Conservation (phyloP, 2,329 filamentous ascomycete genomes). For the Trichoderma aggressivum region DNA sequence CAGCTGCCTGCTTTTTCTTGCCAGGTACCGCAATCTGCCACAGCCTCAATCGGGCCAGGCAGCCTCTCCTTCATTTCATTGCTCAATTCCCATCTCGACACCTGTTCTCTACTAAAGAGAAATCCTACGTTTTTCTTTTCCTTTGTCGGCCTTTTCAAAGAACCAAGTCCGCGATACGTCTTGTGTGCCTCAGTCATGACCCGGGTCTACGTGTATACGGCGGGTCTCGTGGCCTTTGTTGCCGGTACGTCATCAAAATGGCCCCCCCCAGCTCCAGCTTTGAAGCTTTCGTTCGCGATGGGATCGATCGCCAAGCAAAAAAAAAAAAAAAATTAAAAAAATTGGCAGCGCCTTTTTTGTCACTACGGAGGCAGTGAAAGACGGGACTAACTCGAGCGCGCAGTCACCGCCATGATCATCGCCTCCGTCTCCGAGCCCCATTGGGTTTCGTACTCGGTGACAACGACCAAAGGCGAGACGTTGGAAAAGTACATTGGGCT, state of each 20-base stretch:
- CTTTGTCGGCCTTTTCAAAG: not conserved
- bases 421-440: slow-evolving; percentile 64
- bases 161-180: not conserved
- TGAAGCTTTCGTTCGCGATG: not conserved
- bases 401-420: slow-evolving; percentile 70
- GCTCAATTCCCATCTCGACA: slow-evolving; percentile 8
- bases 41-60: slow-evolving; percentile 12
- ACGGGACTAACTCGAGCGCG: not conserved
- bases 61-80: slow-evolving; percentile 4
- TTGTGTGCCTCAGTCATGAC: slow-evolving; percentile 36
- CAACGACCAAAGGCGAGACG: slow-evolving; percentile 44
- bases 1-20: not conserved
- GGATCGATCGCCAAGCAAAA: not conserved
- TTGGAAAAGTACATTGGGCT: slow-evolving; percentile 68
- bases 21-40: slow-evolving; percentile 1
- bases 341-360: not conserved
- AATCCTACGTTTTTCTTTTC: not conserved
- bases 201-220: slow-evolving; percentile 41
- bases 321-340: not conserved
- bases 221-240: slow-evolving; percentile 41
- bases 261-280: not conserved
- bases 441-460: slow-evolving; percentile 66
- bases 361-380: not conserved
- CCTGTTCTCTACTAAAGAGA: not conserved
- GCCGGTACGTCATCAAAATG: slow-evolving; percentile 38